A percentile compares a stretch with the other conserved stretches of the same genome.
phyloP scores from a whole-genome alignment of 2,329 filamentous ascomycete species.

The Mollisiaceae sp. region DNA sequence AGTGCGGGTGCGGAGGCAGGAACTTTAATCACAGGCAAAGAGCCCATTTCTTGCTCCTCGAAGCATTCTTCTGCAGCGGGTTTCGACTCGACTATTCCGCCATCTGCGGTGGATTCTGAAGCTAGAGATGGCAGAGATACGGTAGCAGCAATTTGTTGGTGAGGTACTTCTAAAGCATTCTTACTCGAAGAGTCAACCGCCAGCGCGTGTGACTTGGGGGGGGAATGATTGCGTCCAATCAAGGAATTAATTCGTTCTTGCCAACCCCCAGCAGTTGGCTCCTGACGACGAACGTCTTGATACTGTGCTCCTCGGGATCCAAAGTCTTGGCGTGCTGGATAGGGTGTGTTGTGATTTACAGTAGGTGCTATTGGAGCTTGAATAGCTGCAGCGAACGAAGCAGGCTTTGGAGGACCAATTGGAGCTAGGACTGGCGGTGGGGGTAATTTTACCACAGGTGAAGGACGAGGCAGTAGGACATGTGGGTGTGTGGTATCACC shows the following conservation, averaged over 20 bases:
- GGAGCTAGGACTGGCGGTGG: conserved; percentile 52
- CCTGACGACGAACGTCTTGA: conserved; percentile 46
- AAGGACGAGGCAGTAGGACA: conserved; percentile 71
- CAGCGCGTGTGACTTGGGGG: conserved; percentile 62
- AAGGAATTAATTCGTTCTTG: conserved; percentile 85
- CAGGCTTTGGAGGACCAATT: conserved; percentile 50
- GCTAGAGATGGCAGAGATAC: conserved; percentile 66
- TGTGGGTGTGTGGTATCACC: conserved; percentile 68
- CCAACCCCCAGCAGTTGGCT: conserved; percentile 57
- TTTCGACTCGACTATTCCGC: conserved; percentile 60
- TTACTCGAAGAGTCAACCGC: conserved; percentile 72
- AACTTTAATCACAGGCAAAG: conserved; percentile 72
- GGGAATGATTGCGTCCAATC: conserved; percentile 65
- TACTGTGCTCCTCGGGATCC: conserved; percentile 46
- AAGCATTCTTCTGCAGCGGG: conserved; percentile 81
- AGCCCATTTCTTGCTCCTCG: conserved; percentile 81
- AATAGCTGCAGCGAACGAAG: conserved; percentile 50
- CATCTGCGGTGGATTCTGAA: conserved; percentile 44
- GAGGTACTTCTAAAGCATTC: conserved; percentile 65
- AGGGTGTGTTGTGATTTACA: conserved; percentile 25
- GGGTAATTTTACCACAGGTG: conserved; percentile 82
- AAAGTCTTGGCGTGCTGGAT: conserved; percentile 42
- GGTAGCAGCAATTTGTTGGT: conserved; percentile 56
- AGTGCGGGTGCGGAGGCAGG: conserved; percentile 65
- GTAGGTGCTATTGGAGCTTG: conserved; percentile 41